These are phyloP conservation scores for Rhododendron mucronatum DNA, from an alignment of 148 eudicot genomes.

Conservation along the genomic window DNA sequence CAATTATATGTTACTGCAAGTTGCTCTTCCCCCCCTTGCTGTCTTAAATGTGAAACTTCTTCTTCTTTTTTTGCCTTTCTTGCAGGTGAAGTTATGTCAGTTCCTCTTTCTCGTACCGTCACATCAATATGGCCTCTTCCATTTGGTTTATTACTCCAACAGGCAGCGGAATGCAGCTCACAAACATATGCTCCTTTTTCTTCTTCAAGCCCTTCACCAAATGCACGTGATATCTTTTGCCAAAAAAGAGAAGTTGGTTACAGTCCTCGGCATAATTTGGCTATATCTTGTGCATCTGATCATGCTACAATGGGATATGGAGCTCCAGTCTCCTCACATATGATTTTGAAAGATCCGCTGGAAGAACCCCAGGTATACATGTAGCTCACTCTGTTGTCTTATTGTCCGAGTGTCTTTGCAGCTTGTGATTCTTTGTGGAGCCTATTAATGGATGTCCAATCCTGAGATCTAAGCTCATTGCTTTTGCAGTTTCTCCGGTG, in stretches of 20 bases:
- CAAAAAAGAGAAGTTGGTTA: conserved; percentile 57
- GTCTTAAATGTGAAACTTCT: background rate
- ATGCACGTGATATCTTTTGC: conserved; percentile 50
- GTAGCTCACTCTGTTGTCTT: background rate
- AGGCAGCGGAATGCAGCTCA: conserved; percentile 56
- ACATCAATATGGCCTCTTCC: conserved; percentile 96
- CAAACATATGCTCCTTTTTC: conserved; percentile 35
- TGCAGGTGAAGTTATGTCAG: conserved; percentile 79
- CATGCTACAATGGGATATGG: conserved; percentile 31
- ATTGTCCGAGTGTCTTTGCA: background rate
- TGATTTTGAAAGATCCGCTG: conserved; percentile 72
- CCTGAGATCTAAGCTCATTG: background rate
- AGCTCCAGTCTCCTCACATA: conserved; percentile 65
- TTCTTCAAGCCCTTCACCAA: conserved; percentile 47
- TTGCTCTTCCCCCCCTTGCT: background rate
- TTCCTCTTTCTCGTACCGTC: conserved; percentile 64
- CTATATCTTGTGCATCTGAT: conserved; percentile 28
- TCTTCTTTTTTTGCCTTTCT: background rate
- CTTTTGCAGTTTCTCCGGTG: background rate
- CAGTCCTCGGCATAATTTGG: conserved; percentile 52
- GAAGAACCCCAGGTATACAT: conserved; percentile 79
- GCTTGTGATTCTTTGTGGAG: background rate
- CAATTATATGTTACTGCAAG: background rate
- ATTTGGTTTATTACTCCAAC: conserved; percentile 85
- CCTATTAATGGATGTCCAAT: background rate